Evolutionary conservation across 768 basidiomycete genomes (phyloP), one percentile per base, ranked within the genome.

Genomic region (Xanthoconium purpureum): DNA sequence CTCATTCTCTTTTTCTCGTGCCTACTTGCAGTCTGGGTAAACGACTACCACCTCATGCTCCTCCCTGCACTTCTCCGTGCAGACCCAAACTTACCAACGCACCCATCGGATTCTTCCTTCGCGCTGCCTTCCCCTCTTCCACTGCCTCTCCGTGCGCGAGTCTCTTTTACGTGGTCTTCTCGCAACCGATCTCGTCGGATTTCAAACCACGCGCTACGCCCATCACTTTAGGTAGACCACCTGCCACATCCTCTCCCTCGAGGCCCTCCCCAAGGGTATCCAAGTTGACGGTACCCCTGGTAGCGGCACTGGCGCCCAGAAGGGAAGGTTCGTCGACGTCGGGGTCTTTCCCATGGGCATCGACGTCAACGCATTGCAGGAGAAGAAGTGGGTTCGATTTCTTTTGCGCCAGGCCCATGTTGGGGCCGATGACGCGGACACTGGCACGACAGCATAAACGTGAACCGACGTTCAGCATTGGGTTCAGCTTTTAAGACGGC

Each of bases 31-130:
- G 80, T 91, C 63, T 90, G 87, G 87, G 80, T 91, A 4, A 94
- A 99, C 73, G 96, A 98, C 75, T 99, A 98, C 73, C 96, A 99
- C 67, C 85, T 98, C 47, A 88, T 97, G 78, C 86, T 98, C 47
- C 83, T 97, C 10, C 96, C 96, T 2, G 79, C 82, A 42, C 85
- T 98, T 73, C 81, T 98, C 30, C 87, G 95, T 48, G 79, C 84
- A 29, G 59, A 79, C 24, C 77, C 70, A 52, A 79, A 66, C 68
- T 92, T 8, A 50, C 65, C 13, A 54, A 72, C 14, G 76, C 75
- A 3, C 74, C 76, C 40, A 80, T 81, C 57, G 83, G 89, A 3
- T 97, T 98, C 82, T 98, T 98, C 80, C 83, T 97, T 74, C 96
- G 98, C 69, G 94, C 95, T 54, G 91, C 96, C 3, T 98, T 97